Evolutionary conservation across 768 basidiomycete species (phyloP), one percentile per base, ranked within the genome.

Genomic region (Cytidiella melzeri): DNA sequence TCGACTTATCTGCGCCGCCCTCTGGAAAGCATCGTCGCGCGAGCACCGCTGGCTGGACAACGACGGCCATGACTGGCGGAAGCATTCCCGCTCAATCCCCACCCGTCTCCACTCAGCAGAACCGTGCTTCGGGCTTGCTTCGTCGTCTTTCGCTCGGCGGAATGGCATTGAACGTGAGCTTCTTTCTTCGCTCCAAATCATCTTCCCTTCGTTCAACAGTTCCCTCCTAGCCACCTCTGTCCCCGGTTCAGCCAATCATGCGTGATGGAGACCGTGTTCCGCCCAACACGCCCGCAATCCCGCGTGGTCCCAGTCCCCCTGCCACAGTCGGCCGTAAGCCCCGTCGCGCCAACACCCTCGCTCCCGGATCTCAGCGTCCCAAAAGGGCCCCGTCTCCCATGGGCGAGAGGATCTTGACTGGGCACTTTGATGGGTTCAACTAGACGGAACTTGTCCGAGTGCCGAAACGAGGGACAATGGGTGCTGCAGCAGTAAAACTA

Each of bases 341-440:
- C 65, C 81, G 85, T 18, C 76, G 83, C n/a, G 78, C 83, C 3
- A 84, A 83, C 18, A 62, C 83, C 47, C 52, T 62, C 7, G 75
- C 74, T 38, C 61, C 64, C 42, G 69, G 73, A 12, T 75, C 74
- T 43, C 74, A 74, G 9, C 81, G 77, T 48, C 72, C 55, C 7
- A 63, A 62, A 5, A 64, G 69, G 19, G 87, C 85, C 2, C 89
- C 88, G 18, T 89, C 87, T 34, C 89, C 89, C 5, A 92, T 91
- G 90, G 91, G 89, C 55, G 90, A 92, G 68, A 75, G 90, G 51
- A 91, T 92, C 52, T 76, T 92, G 57, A 92, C 88, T 72, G 90
- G 90, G 7, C 90, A 92, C 59, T 92, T 92, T 57, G 90, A 92
- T 61, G 84, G 90, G 43, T 92, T 92, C 73, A 87, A 88, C 61